A percentile compares a stretch with the other conserved stretches of the same genome.
phyloP scores from a whole-genome alignment of 2,329 filamentous ascomycete genomes.

The Curvularia sp. region DNA sequence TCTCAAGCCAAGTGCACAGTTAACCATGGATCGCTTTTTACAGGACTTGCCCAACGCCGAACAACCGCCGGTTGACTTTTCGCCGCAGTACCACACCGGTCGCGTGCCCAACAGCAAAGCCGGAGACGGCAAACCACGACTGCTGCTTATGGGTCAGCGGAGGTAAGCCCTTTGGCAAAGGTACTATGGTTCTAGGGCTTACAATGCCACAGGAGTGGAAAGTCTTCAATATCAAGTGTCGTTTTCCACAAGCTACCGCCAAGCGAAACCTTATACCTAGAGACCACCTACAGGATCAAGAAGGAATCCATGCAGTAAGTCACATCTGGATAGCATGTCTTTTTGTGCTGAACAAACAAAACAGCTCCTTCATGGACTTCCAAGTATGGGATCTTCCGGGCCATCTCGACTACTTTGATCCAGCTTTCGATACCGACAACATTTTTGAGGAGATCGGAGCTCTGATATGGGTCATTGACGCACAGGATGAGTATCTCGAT shows the following conservation, averaged over 20 bases:
- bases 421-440: conserved; percentile 86
- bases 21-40: conserved; percentile 54
- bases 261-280: conserved; percentile 92
- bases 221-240: conserved; percentile 97
- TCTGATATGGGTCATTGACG: conserved; percentile 97
- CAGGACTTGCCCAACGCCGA: conserved; percentile 54
- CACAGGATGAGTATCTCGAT: conserved; percentile 96
- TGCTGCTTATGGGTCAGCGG: conserved; percentile 94
- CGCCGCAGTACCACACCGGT: conserved; percentile 53
- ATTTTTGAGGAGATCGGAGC: conserved; percentile 95
- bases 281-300: conserved; percentile 92
- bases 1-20: conserved; percentile 50
- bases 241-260: conserved; percentile 99
- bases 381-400: conserved; percentile 98
- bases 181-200: conserved; percentile 13
- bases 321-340: not conserved
- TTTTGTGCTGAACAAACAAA: conserved; percentile 10
- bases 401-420: conserved; percentile 90
- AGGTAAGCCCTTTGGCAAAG: conserved; percentile 63
- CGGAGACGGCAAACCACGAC: conserved; percentile 74
- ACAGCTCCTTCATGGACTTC: conserved; percentile 97
- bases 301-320: conserved; percentile 94
- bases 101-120: conserved; percentile 58
- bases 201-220: conserved; percentile 75
- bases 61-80: conserved; percentile 47